Evolutionary conservation across 2,329 filamentous ascomycete genomes (phyloP).

Genomic region (Clonostachys chloroleuca): DNA sequence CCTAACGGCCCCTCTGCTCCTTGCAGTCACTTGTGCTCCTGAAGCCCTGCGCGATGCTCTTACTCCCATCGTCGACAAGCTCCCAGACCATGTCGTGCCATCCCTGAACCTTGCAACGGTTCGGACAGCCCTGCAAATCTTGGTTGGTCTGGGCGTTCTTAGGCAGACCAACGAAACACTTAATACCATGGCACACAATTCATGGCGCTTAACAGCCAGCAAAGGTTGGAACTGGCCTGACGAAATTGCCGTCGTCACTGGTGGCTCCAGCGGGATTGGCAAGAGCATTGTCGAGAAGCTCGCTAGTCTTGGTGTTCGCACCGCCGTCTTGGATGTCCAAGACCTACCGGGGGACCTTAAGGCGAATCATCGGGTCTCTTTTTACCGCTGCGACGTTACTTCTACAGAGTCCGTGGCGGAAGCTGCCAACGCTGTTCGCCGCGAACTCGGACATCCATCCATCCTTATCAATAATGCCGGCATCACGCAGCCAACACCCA

Average conservation of each 20-base stretch:
- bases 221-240: slow-evolving; percentile 25
- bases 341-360: slow-evolving; percentile 16
- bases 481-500: slow-evolving; percentile 50
- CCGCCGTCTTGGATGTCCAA: slow-evolving; percentile 63
- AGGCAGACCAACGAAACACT: slow-evolving; percentile 13
- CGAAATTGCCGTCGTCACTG: slow-evolving; percentile 38
- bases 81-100: background rate
- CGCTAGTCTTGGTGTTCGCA: slow-evolving; percentile 43
- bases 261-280: slow-evolving; percentile 37
- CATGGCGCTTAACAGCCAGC: slow-evolving; percentile 13
- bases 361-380: slow-evolving; percentile 12
- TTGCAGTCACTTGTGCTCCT: slow-evolving; percentile 7
- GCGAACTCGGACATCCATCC: slow-evolving; percentile 55
- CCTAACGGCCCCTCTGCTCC: slow-evolving; percentile 9
- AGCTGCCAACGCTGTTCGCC: slow-evolving; percentile 29
- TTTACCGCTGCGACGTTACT: slow-evolving; percentile 32
- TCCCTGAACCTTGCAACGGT: background rate
- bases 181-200: slow-evolving; percentile 19
- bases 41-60: slow-evolving; percentile 7
- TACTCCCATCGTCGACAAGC: slow-evolving; percentile 1
- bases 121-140: slow-evolving; percentile 7
- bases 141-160: slow-evolving; percentile 14
- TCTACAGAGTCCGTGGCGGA: slow-evolving; percentile 36
- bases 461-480: slow-evolving; percentile 71
- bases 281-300: slow-evolving; percentile 23